Percentiles rank a stretch among this genome's conserved stretches.
phyloP scores from a whole-genome alignment of 2,329 filamentous ascomycete genomes.

The Endoconidiophora polonica region DNA sequence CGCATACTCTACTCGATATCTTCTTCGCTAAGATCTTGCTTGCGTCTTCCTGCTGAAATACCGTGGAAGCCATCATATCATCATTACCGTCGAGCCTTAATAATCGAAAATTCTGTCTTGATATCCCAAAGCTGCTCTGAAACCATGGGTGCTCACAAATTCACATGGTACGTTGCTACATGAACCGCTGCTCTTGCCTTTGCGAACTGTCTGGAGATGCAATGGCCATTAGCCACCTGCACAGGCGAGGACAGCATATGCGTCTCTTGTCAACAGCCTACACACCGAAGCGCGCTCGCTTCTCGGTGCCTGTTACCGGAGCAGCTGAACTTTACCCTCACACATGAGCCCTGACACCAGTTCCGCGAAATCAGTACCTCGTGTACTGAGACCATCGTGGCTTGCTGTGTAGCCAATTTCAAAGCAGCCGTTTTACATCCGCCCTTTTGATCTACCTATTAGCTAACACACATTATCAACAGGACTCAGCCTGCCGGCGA shows the following conservation, averaged over 20 bases:
- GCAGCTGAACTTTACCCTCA: no score
- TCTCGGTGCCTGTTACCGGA: no score
- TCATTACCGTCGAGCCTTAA: background rate
- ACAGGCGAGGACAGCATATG: background rate
- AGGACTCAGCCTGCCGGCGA: conserved; percentile 75
- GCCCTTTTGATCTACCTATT: no score
- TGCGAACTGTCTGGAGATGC: background rate
- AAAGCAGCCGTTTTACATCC: no score
- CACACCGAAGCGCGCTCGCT: no score
- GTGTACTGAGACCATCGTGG: no score
- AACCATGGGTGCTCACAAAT: conserved; percentile 12
- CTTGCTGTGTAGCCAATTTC: no score
- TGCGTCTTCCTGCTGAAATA: background rate
- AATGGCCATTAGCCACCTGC: background rate
- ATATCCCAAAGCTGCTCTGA: conserved; percentile 4
- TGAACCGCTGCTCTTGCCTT: background rate
- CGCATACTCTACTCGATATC: background rate
- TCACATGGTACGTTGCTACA: conserved; percentile 10
- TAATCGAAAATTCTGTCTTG: no score
- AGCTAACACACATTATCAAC: conserved; percentile 12
- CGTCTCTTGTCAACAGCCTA: background rate
- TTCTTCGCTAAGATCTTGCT: background rate
- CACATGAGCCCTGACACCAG: no score
- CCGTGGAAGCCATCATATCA: background rate
- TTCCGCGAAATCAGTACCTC: no score